Conservation (phyloP, 768 basidiomycete genomes). For the Hericium coralloides region DNA sequence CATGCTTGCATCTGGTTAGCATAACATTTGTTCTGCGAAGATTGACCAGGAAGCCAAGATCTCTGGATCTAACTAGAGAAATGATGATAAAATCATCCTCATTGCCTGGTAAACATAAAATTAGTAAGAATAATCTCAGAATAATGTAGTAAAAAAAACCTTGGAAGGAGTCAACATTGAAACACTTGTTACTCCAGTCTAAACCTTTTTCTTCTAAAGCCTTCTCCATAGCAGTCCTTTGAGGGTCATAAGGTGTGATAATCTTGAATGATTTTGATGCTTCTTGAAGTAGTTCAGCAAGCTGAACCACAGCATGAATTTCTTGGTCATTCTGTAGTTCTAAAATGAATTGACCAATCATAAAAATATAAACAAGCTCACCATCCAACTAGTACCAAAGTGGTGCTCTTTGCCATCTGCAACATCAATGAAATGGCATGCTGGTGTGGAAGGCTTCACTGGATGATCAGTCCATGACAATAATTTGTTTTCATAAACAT, state of each 20-base stretch:
- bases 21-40: slow-evolving; percentile 76
- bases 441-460: slow-evolving; percentile 30
- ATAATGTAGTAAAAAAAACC: slow-evolving; percentile 31
- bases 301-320: slow-evolving; percentile 40
- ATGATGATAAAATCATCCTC: slow-evolving; percentile 73
- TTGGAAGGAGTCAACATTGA: slow-evolving; percentile 78
- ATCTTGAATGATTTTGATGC: slow-evolving; percentile 45
- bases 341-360: neutral
- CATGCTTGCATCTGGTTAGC: slow-evolving; percentile 71
- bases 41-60: slow-evolving; percentile 60
- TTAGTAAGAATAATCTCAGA: slow-evolving; percentile 2
- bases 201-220: slow-evolving; percentile 41
- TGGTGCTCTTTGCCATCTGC: slow-evolving; percentile 25
- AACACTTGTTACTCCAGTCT: slow-evolving; percentile 58
- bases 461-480: slow-evolving; percentile 43
- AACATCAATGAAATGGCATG: slow-evolving; percentile 65
- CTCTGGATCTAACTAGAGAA: slow-evolving; percentile 55
- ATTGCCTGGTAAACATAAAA: slow-evolving; percentile 45
- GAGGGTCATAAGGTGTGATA: slow-evolving; percentile 78
- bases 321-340: slow-evolving; percentile 50
- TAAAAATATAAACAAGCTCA: slow-evolving; percentile 8
- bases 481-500: slow-evolving; percentile 55
- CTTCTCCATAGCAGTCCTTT: slow-evolving; percentile 51
- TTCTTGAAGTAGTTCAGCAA: slow-evolving; percentile 49
- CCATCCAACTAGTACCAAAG: slow-evolving; percentile 31